phyloP scores from a whole-genome alignment of 805 yeast species.

The Metschnikowia continentalis region DNA sequence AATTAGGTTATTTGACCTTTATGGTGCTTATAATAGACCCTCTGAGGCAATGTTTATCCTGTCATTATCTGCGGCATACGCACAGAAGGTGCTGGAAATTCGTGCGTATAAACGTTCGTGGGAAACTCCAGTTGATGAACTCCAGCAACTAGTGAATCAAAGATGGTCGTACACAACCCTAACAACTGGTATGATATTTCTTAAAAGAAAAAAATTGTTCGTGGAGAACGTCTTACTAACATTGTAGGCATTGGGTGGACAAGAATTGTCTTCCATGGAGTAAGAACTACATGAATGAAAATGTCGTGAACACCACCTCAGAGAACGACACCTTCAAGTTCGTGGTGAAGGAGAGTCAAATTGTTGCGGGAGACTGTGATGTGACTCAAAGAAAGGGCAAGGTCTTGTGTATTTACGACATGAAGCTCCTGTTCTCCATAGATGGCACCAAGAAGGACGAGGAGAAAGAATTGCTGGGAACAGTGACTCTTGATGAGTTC shows the following conservation, averaged over 20 bases:
- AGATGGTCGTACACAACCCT: constrained; percentile 67
- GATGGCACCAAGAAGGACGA: constrained; percentile 37
- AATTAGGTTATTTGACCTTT: background rate
- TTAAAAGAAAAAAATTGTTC: background rate
- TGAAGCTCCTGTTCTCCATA: constrained; percentile 46
- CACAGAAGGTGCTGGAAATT: constrained; percentile 4
- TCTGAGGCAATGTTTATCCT: background rate
- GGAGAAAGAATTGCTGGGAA: constrained; percentile 38
- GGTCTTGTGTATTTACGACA: constrained; percentile 70
- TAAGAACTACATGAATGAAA: constrained; percentile 43
- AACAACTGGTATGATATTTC: constrained; percentile 53
- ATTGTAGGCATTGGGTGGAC: constrained; percentile 65
- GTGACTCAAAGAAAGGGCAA: constrained; percentile 82
- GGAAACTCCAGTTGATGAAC: background rate
- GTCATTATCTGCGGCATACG: background rate
- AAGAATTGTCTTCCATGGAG: constrained; percentile 67
- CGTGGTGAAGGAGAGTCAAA: constrained; percentile 37
- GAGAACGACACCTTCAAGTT: constrained; percentile 24
- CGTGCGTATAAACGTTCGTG: background rate
- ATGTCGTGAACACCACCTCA: constrained; percentile 28
- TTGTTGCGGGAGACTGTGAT: constrained; percentile 67
- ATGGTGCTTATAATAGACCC: background rate
- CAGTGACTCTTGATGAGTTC: constrained; percentile 57
- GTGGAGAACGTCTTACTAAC: constrained; percentile 15
- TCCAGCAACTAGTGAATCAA: background rate